Base-by-base conservation (phyloP, 2,329 filamentous ascomycete species). In the Neofusicoccum sp. region DNA sequence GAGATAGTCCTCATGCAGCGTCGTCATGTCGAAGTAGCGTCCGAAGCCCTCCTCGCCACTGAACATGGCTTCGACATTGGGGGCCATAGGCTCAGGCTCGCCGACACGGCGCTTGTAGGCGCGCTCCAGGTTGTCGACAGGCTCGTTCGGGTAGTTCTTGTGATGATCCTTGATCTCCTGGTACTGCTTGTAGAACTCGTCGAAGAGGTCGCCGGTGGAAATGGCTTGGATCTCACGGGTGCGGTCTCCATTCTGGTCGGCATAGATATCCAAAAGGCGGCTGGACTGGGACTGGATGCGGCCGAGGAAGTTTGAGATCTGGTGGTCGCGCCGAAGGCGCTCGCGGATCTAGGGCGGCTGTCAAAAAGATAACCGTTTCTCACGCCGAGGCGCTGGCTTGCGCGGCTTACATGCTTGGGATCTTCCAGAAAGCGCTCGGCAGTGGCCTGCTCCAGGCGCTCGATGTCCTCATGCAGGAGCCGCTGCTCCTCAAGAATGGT, bases 1-100 rank as follows among this genome's bases (percentile, higher is more conserved):
- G 63, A 97, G 82, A 71, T 92, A 99, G 12, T 89, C 82, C 70
- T 98, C 93, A 75, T 98, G 93, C 66, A 87, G 85, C 40, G 82
- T 84, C 16, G 89, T 93, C 48, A 99, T 78, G 74, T 99, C 95
- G 69, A 99, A 90, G 76, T 91, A 99, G 67, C 91, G 89, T 44
- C 95, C 95, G 69, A 89, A 97, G 0, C 89, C 89, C 75, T 99
- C 95, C 76, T 99, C 96, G 63, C 95, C 95, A 0, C 92, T 96
- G 75, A 99, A 99, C 80, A 98, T 89, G 61, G 86, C 86, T 71
- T 98, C 93, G 49, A 97, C 88, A 57, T 93, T 86, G 44, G 85
- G 86, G 3, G 84, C 81, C 60, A 84, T 75, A 1, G 82, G 79
- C 48, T 89, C 85, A 4, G 69, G 70, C 53, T 86, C 84, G 65